These are phyloP conservation scores for Fonsecaea monophora DNA, from an alignment of 2,329 filamentous ascomycete species.

Conservation along the genomic window DNA sequence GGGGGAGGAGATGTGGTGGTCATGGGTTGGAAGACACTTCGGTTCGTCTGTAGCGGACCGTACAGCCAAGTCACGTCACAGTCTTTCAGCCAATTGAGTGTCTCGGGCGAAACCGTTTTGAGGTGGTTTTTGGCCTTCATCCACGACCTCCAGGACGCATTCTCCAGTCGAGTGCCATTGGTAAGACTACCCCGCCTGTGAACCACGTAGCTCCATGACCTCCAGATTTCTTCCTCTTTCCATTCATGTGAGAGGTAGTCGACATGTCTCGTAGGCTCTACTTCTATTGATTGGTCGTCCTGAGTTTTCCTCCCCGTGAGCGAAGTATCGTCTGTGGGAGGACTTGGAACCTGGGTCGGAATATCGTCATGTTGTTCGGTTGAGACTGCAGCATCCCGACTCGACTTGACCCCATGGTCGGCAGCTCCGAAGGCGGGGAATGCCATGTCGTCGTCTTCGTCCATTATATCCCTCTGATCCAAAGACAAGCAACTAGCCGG, in stretches of 20 bases:
- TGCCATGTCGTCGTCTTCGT: conserved; percentile 47
- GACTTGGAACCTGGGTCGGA: conserved; percentile 46
- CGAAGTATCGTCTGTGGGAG: conserved; percentile 66
- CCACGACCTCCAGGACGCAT: conserved; percentile 97
- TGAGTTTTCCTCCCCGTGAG: conserved; percentile 67
- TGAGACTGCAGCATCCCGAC: conserved; percentile 46
- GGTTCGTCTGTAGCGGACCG: conserved; percentile 78
- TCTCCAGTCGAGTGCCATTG: conserved; percentile 84
- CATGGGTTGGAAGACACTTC: conserved; percentile 54
- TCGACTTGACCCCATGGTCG: conserved; percentile 13
- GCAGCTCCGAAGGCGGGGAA: conserved; percentile 53
- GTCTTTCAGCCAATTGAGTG: conserved; percentile 95
- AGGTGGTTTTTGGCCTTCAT: conserved; percentile 88
- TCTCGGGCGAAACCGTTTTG: conserved; percentile 86
- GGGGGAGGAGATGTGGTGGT: conserved; percentile 55
- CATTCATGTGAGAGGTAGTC: conserved; percentile 94
- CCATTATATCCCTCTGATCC: conserved; percentile 39
- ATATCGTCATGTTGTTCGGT: conserved; percentile 36
- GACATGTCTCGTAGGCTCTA: conserved; percentile 83
- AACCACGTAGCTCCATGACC: conserved; percentile 92
- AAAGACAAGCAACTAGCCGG: conserved; percentile 50
- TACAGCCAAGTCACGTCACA: conserved; percentile 98
- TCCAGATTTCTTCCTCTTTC: conserved; percentile 96
- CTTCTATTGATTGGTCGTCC: conserved; percentile 78
- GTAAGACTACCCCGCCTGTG: conserved; percentile 78